Evolutionary conservation across 768 basidiomycete genomes (phyloP).

Genomic region (Termitomyces sp.): DNA sequence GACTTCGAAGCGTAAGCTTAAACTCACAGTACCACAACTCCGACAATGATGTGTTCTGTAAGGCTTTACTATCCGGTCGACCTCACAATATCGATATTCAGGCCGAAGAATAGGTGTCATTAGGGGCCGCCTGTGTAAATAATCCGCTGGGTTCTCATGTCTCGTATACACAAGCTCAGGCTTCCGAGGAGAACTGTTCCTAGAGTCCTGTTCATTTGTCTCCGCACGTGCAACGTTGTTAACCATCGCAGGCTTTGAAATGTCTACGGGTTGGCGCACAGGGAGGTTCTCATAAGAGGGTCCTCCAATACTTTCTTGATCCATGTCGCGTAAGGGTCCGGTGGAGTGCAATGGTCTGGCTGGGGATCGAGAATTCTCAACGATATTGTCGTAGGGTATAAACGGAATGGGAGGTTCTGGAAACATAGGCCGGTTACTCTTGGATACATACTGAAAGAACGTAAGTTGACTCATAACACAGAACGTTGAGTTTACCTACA

Average conservation of each 20-base stretch:
- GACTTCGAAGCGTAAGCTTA: not conserved
- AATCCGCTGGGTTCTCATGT: constrained; percentile 9
- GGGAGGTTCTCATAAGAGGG: constrained; percentile 40
- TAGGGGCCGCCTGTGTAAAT: constrained; percentile 32
- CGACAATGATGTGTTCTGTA: constrained; percentile 79
- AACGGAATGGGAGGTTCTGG: constrained; percentile 14
- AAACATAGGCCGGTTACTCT: constrained; percentile 25
- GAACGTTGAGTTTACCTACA: constrained; percentile 36
- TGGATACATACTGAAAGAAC: constrained; percentile 22
- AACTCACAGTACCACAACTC: constrained; percentile 73
- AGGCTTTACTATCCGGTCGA: constrained; percentile 69
- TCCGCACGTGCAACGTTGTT: not conserved
- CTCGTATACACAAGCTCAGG: constrained; percentile 3
- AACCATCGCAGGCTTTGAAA: not conserved
- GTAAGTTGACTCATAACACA: not conserved
- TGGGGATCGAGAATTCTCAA: constrained; percentile 8
- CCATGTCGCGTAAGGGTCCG: constrained; percentile 14
- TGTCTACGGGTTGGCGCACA: not conserved
- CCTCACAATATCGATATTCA: constrained; percentile 63
- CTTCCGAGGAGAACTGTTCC: constrained; percentile 2
- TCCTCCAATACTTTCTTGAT: constrained; percentile 33
- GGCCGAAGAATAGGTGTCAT: constrained; percentile 48
- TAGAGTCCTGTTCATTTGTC: not conserved
- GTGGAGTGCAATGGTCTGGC: constrained; percentile 3
- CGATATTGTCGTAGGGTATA: constrained; percentile 4